Base-by-base conservation (phyloP, 2,329 filamentous ascomycete genomes). In the Aspergillus tubingensis region DNA sequence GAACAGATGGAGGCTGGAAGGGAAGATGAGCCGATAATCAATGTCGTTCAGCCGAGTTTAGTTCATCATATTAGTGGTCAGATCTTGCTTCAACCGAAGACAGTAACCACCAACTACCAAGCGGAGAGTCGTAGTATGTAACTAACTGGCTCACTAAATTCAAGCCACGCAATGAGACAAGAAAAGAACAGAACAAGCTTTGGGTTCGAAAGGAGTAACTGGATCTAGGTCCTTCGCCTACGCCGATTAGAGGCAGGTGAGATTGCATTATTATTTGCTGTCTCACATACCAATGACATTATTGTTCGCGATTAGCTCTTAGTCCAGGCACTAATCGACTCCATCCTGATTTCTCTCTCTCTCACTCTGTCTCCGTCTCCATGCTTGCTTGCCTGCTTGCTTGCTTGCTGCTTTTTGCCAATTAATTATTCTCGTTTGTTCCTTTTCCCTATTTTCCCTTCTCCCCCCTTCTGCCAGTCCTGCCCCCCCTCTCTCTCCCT, bases 241-340 rank as follows among this genome's bases (percentile, higher is more conserved):
- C 38, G 41, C 17, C 21, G 52, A 54, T 54, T 54, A 21, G 11
- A 44, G 38, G 44, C 41, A 54, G 41, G 30, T 25, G 52, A 54
- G 52, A 54, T 44, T 54, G 38, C 17, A 19, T 30, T 54, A 39
- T 43, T 44, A 54, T 44, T 54, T 54, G 38, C 39, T 54, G 53
- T 55, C 53, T 55, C 53, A 55, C 53, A 55, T 55, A 44, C 53
- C 53, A 55, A 55, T 55, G 53, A 55, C 39, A 55, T 55, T 44
- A 55, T 55, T 43, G 53, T 32, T 55, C 21, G 52, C 38, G 52
- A 43, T 54, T 54, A 43, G 38, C 52, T 54, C 52, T 32, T 47
- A 44, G 53, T 25, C 53, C 53, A 55, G 53, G 39, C 53, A 55
- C 53, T 55, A 55, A 55, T 55, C 53, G 53, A 43, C 53, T 32